Evolutionary conservation across 495 filamentous ascomycete genomes (phyloP).

Genomic region (Cairneyella variabilis): DNA sequence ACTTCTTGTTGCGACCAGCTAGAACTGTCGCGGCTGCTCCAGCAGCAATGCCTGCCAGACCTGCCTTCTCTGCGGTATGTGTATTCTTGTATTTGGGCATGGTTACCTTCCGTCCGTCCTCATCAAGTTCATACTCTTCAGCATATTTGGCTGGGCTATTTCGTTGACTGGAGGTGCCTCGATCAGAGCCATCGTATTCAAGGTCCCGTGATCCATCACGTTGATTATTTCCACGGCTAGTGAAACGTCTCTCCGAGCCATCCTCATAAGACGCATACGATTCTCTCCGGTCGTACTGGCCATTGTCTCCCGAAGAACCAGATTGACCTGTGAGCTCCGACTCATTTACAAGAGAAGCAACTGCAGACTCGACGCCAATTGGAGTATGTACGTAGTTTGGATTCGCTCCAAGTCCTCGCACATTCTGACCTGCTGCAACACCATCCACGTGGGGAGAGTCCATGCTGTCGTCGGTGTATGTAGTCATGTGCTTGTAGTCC

Average conservation of each 20-base stretch:
- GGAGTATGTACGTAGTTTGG: conserved; percentile 70
- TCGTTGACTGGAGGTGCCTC: conserved; percentile 15
- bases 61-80: conserved; percentile 44
- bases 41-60: conserved; percentile 48
- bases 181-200: conserved; percentile 27
- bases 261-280: conserved; percentile 40
- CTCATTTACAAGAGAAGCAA: conserved; percentile 80
- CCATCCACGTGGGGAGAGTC: conserved; percentile 56
- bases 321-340: conserved; percentile 61
- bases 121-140: conserved; percentile 48
- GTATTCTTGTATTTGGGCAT: conserved; percentile 30
- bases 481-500: conserved; percentile 54
- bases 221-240: conserved; percentile 25
- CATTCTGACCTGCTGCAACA: conserved; percentile 60
- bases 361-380: conserved; percentile 75
- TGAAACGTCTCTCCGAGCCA: conserved; percentile 29
- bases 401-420: conserved; percentile 65
- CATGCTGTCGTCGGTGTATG: conserved; percentile 65
- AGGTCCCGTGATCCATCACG: conserved; percentile 7
- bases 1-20: conserved; percentile 32
- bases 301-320: conserved; percentile 22
- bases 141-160: conserved; percentile 24
- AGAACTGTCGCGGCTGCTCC: conserved; percentile 45
- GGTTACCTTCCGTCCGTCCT: conserved; percentile 49
- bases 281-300: conserved; percentile 23